These are phyloP conservation scores for Boletus sp. DNA, from an alignment of 768 basidiomycete species.

Conservation along the genomic window DNA sequence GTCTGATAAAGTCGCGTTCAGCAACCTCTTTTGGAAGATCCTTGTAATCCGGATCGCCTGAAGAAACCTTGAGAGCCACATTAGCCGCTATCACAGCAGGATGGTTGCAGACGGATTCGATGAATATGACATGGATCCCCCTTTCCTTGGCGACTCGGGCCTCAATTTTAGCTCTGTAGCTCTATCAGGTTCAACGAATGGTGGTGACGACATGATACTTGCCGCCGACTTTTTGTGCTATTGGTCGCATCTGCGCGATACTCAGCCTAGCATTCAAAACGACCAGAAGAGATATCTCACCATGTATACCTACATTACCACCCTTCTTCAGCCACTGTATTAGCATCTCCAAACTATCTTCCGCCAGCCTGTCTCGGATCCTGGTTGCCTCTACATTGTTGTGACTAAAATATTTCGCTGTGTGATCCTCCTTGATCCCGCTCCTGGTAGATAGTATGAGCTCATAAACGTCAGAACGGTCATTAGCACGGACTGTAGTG, in stretches of 20 bases:
- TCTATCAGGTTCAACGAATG: conserved; percentile 1
- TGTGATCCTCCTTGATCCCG: conserved; percentile 89
- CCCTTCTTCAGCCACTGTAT: conserved; percentile 94
- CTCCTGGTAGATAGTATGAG: conserved; percentile 43
- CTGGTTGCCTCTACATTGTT: conserved; percentile 75
- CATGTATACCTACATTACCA: conserved; percentile 97
- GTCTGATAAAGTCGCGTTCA: conserved; percentile 83
- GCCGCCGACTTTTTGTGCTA: conserved; percentile 77
- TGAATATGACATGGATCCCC: conserved; percentile 84
- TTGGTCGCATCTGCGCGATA: conserved; percentile 84
- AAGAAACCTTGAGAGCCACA: conserved; percentile 91
- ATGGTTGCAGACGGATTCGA: conserved; percentile 94
- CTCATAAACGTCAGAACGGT: not conserved
- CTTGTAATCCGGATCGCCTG: conserved; percentile 98
- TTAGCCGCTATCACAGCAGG: conserved; percentile 94
- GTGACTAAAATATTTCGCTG: conserved; percentile 86
- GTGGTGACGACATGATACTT: conserved; percentile 15
- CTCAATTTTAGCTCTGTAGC: conserved; percentile 73
- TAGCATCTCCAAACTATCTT: conserved; percentile 91
- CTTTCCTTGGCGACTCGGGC: conserved; percentile 83
- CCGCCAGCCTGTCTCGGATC: conserved; percentile 78
- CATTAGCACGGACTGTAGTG: conserved; percentile 53
- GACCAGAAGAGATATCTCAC: conserved; percentile 39
- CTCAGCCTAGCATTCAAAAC: not conserved
- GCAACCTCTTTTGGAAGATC: conserved; percentile 83